Conservation (phyloP, 768 basidiomycete genomes). For the Kwoniella sp. region DNA sequence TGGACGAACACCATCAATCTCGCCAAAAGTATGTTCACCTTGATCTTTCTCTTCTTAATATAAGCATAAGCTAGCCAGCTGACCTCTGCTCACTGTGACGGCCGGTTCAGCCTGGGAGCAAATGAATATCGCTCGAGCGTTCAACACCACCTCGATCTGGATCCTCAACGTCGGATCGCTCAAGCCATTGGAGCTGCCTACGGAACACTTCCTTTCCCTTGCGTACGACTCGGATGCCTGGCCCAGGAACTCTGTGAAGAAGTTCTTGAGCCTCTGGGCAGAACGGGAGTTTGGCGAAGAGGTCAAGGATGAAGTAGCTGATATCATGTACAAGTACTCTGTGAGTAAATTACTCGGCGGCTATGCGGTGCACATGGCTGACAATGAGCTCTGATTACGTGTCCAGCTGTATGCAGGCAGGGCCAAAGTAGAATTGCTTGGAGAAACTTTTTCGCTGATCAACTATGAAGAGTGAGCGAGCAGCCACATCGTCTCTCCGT, state of each 20-base stretch:
- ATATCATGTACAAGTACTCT: slow-evolving; percentile 59
- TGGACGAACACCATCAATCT: slow-evolving; percentile 62
- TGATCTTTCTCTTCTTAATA: neutral
- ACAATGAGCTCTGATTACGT: neutral
- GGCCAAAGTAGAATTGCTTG: slow-evolving; percentile 69
- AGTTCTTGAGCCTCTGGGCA: slow-evolving; percentile 66
- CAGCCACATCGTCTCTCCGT: neutral
- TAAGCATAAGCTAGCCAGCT: neutral
- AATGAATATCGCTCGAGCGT: slow-evolving; percentile 68
- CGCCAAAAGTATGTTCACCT: slow-evolving; percentile 33
- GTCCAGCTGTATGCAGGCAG: slow-evolving; percentile 55
- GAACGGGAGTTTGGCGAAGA: slow-evolving; percentile 67
- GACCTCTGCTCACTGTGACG: no score
- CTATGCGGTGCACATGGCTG: neutral
- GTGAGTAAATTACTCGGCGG: slow-evolving; percentile 23
- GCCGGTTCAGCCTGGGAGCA: slow-evolving; percentile 65
- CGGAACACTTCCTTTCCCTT: slow-evolving; percentile 68
- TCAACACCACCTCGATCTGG: slow-evolving; percentile 67
- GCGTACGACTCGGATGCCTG: slow-evolving; percentile 68
- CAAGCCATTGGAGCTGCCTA: slow-evolving; percentile 72
- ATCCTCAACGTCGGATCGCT: slow-evolving; percentile 76
- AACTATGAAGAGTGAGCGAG: slow-evolving; percentile 70
- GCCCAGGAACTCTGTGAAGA: slow-evolving; percentile 62
- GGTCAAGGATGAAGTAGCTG: slow-evolving; percentile 58
- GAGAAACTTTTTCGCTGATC: slow-evolving; percentile 67